A percentile compares a stretch with the other conserved stretches of the same genome.
Conservation (phyloP, 352 stramenopile species). For the Phytopythium montanum region DNA sequence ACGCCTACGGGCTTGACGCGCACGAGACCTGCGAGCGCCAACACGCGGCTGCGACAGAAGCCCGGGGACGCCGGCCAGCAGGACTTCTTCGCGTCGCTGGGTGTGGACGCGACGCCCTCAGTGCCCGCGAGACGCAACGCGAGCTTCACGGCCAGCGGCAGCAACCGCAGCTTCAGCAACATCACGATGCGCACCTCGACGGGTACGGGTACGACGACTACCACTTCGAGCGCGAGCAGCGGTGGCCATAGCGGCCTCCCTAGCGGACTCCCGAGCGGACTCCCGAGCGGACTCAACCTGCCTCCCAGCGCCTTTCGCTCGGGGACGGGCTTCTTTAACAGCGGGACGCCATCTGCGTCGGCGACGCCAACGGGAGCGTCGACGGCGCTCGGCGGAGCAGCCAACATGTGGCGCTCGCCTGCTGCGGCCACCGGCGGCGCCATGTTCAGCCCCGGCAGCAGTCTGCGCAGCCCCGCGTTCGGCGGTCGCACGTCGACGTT, state of each 20-base stretch:
- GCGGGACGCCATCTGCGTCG: conserved; percentile 13
- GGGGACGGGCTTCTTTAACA: conserved; percentile 18
- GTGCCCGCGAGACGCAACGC: conserved; percentile 15
- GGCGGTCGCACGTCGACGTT: background rate
- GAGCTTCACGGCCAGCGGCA: conserved; percentile 22
- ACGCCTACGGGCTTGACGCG: conserved; percentile 12
- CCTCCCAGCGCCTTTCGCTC: background rate
- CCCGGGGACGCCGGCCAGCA: conserved; percentile 24
- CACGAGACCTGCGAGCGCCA: conserved; percentile 45
- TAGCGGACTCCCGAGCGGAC: background rate
- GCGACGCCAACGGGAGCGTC: conserved; percentile 12
- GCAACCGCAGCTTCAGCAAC: conserved; percentile 31
- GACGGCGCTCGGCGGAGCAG: conserved; percentile 7
- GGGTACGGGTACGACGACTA: background rate
- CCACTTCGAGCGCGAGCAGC: background rate
- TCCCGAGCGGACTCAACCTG: background rate
- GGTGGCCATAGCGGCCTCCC: background rate
- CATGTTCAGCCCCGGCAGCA: conserved; percentile 6
- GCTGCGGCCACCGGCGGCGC: conserved; percentile 1
- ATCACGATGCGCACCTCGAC: conserved; percentile 14
- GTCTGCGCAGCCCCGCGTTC: conserved; percentile 6
- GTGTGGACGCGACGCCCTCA: conserved; percentile 26
- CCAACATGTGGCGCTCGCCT: conserved; percentile 8
- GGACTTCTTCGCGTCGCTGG: conserved; percentile 58
- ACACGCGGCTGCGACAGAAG: conserved; percentile 59